Evolutionary conservation across 2,329 filamentous ascomycete genomes (phyloP), one percentile per base, ranked within the genome.

Genomic region (Lecanosticta acicola): DNA sequence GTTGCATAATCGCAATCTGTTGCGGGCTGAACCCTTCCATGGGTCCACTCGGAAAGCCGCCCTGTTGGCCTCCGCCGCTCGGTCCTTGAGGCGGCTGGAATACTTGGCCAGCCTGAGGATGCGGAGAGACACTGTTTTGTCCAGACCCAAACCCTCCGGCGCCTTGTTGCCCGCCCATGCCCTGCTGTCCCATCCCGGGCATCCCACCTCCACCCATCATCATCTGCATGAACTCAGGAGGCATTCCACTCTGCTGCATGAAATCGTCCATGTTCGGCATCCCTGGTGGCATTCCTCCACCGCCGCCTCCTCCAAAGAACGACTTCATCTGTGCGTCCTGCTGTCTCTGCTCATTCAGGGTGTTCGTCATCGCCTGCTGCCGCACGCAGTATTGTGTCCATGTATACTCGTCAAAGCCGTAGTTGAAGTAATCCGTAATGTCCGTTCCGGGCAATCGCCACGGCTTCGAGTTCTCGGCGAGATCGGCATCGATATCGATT

Each of bases 361-460:
- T 87, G 55, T 80, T 80, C 14, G 85, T 80, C 60, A 96, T 76
- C 18, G 74, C 75, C 55, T 93, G 83, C 66, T 97, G 93, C 62
- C 94, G 94, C 49, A 88, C 75, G 24, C 90, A 89, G 66, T 98
- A 98, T 43, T 90, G 79, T 4, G 90, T 86, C 93, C 93, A 98
- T 1, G 90, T 95, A 68, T 96, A 97, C 68, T 97, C 91, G 69
- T 97, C 91, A 63, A 97, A 97, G 48, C 91, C 91, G 68, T 97
- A 97, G 73, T 97, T 97, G 79, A 97, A 97, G 71, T 94, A 97
- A 66, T 98, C 93, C 49, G 86, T 93, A 44, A 95, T 81, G 61
- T 98, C 93, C 9, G 91, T 90, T 38, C 93, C 93, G 0, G 93
- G 93, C 54, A 90, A 84, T 36, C 93, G 83, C 93, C 93, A 98